These are phyloP conservation scores for Lachnellula cervina DNA, from an alignment of 2,329 filamentous ascomycete species.

Conservation along the genomic window DNA sequence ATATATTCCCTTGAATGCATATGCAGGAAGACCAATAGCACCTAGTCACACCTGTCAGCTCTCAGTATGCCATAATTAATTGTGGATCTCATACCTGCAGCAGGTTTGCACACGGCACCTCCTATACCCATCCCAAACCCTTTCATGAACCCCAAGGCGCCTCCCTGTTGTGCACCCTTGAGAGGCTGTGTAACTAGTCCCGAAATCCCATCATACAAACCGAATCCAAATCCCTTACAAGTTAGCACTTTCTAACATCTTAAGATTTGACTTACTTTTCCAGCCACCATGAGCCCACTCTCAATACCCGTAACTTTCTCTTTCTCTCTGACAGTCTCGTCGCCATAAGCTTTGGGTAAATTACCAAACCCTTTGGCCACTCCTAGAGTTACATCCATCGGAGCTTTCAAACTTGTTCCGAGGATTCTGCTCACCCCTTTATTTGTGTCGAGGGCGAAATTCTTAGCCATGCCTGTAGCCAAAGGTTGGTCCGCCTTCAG, in stretches of 20 bases:
- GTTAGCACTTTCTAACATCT: slow-evolving; percentile 41
- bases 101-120: slow-evolving; percentile 59
- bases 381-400: slow-evolving; percentile 48
- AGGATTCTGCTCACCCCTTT: slow-evolving; percentile 22
- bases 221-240: slow-evolving; percentile 54
- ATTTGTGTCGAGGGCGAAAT: slow-evolving; percentile 12
- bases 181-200: slow-evolving; percentile 56
- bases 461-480: slow-evolving; percentile 3
- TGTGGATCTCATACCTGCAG: slow-evolving; percentile 35
- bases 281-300: slow-evolving; percentile 17
- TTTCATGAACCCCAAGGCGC: slow-evolving; percentile 45
- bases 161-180: slow-evolving; percentile 48
- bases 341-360: slow-evolving; percentile 62
- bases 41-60: slow-evolving; percentile 32
- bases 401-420: slow-evolving; percentile 19
- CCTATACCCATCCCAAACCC: slow-evolving; percentile 57
- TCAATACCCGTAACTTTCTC: slow-evolving; percentile 13
- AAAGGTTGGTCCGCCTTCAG: slow-evolving; percentile 9
- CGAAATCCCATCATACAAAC: slow-evolving; percentile 59
- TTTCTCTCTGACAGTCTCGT: slow-evolving; percentile 46
- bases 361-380: slow-evolving; percentile 66
- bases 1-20: slow-evolving; percentile 56
- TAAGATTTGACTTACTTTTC: slow-evolving; percentile 47
- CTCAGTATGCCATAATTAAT: not conserved
- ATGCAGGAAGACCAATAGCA: slow-evolving; percentile 53